A percentile compares a stretch with the other conserved stretches of the same genome.
Conservation (phyloP, 257 asterid genomes). For the Penstemon barbatus region DNA sequence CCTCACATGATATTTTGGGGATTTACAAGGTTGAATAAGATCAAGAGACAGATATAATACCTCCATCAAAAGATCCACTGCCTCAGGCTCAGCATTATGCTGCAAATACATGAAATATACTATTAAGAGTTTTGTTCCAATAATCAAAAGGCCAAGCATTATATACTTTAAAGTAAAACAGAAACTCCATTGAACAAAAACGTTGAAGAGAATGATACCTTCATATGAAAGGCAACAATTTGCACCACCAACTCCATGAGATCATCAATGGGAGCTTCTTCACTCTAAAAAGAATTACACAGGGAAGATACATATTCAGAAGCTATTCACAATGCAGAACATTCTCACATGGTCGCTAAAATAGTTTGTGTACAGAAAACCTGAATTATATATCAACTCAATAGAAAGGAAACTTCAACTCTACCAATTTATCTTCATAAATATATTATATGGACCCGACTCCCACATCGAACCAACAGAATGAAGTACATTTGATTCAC, state of each 20-base stretch:
- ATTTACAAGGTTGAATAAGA: neutral
- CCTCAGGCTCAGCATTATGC: constrained; percentile 98
- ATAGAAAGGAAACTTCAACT: neutral
- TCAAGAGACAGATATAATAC: constrained; percentile 33
- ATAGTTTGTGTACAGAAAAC: neutral
- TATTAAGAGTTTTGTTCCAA: constrained; percentile 14
- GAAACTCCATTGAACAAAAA: neutral
- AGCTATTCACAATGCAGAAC: constrained; percentile 2
- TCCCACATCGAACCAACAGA: neutral
- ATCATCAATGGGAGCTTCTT: constrained; percentile 66
- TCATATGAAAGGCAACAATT: constrained; percentile 91
- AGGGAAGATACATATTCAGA: constrained; percentile 19
- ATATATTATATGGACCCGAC: neutral
- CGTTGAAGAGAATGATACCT: constrained; percentile 44
- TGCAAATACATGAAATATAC: constrained; percentile 43
- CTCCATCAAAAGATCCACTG: constrained; percentile 83
- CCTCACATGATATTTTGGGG: neutral
- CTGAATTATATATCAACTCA: neutral
- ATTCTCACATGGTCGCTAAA: neutral
- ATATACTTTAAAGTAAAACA: constrained; percentile 3
- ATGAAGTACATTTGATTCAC: neutral
- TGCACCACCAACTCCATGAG: constrained; percentile 84
- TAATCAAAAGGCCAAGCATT: neutral
- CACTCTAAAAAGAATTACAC: constrained; percentile 42
- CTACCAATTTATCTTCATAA: neutral